These are phyloP conservation scores for Cynanchum wilfordii DNA, from an alignment of 257 asterid genomes.

Conservation along the genomic window DNA sequence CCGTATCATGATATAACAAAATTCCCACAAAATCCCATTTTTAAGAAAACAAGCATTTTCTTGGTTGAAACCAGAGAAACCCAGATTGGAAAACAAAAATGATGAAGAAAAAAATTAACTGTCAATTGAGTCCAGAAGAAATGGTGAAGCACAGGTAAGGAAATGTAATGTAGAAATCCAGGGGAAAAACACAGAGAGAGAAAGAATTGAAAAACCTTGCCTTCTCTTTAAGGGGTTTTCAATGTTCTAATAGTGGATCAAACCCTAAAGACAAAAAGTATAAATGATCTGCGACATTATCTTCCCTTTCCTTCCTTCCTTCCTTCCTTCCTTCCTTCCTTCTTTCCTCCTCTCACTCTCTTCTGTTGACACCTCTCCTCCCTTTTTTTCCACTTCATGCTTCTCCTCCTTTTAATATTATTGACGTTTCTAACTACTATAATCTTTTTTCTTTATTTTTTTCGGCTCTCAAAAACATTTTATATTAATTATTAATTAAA, in stretches of 20 bases:
- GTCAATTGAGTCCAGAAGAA: slow-evolving; percentile 14
- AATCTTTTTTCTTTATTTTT: no score
- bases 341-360: slow-evolving; percentile 9
- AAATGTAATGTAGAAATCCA: slow-evolving; percentile 25
- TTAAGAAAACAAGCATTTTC: background rate
- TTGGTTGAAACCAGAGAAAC: slow-evolving; percentile 12
- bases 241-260: slow-evolving; percentile 29
- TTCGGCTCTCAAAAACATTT: no score
- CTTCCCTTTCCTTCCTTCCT: background rate
- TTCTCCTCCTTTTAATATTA: background rate
- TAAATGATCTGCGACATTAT: slow-evolving; percentile 3
- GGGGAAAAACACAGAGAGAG: slow-evolving; percentile 8
- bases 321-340: background rate
- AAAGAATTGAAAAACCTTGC: background rate
- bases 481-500: no score
- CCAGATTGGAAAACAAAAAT: slow-evolving; percentile 8
- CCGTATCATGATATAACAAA: slow-evolving; percentile 25
- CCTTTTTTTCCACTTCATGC: slow-evolving; percentile 9
- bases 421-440: background rate
- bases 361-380: slow-evolving; percentile 9
- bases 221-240: slow-evolving; percentile 21
- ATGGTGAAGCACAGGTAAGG: slow-evolving; percentile 15
- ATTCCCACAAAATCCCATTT: slow-evolving; percentile 23
- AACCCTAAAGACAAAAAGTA: slow-evolving; percentile 32
- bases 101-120: slow-evolving; percentile 16